These are phyloP conservation scores for Penicillium pancosmium DNA, from an alignment of 495 filamentous ascomycete genomes.

Conservation along the genomic window DNA sequence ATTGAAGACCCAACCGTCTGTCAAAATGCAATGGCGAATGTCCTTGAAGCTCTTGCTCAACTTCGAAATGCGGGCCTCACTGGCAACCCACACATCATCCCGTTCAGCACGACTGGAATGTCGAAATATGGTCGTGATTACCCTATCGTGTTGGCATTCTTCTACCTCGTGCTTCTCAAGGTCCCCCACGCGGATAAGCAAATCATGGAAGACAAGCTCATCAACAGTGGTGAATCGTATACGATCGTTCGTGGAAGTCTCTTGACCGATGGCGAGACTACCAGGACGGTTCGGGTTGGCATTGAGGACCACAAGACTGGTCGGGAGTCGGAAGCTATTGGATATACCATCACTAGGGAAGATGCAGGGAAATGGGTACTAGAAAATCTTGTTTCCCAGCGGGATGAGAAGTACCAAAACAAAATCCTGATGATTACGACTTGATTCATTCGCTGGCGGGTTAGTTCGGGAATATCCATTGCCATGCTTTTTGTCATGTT, in stretches of 20 bases:
- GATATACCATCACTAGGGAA: conserved; percentile 42
- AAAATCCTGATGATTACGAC: conserved; percentile 24
- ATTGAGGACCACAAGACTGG: conserved; percentile 43
- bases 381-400: conserved; percentile 17
- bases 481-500: too few relatives aligned
- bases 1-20: conserved; percentile 63
- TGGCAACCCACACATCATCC: conserved; percentile 47
- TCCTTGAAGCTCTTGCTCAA: conserved; percentile 49
- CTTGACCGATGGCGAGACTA: conserved; percentile 37
- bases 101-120: conserved; percentile 58
- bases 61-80: conserved; percentile 16
- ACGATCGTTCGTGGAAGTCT: conserved; percentile 52
- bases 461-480: background rate
- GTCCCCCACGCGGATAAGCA: conserved; percentile 61
- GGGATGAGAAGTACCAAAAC: conserved; percentile 17
- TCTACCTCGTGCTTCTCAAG: conserved; percentile 54
- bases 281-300: conserved; percentile 38
- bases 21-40: conserved; percentile 45
- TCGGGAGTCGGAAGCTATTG: conserved; percentile 41
- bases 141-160: conserved; percentile 48
- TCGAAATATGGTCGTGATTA: conserved; percentile 50
- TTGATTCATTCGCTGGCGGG: conserved; percentile 1
- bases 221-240: conserved; percentile 32
- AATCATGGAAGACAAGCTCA: conserved; percentile 55
- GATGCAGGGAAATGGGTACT: conserved; percentile 22